Conservation (phyloP, 1,284 basidiomycete species). For the Cryptococcus maquisensis region DNA sequence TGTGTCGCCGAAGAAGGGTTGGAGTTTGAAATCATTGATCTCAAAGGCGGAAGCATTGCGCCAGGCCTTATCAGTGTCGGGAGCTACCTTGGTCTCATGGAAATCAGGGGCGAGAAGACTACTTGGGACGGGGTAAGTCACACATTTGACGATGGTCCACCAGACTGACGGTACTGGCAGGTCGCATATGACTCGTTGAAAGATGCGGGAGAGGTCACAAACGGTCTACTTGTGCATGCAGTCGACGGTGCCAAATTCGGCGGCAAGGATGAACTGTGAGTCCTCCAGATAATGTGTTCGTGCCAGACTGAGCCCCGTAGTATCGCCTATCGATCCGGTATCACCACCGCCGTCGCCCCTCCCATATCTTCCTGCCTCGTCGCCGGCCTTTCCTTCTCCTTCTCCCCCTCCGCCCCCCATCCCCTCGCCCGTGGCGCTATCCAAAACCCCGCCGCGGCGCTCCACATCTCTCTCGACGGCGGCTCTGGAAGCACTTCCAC, state of each 20-base stretch:
- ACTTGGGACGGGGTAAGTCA: constrained; percentile 60
- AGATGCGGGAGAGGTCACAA: constrained; percentile 57
- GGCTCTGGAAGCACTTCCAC: constrained; percentile 58
- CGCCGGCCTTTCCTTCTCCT: constrained; percentile 61
- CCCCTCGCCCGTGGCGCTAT: constrained; percentile 66
- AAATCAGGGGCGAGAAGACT: constrained; percentile 56
- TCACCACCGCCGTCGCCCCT: constrained; percentile 58
- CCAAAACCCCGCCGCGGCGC: constrained; percentile 61
- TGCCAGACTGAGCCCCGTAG: background rate
- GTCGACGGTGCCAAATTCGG: constrained; percentile 69
- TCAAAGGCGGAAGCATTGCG: constrained; percentile 48
- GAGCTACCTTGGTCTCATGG: constrained; percentile 46
- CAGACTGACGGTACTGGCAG: constrained; percentile 8
- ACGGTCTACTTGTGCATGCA: constrained; percentile 59
- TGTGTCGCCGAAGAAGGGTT: constrained; percentile 13
- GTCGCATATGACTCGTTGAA: constrained; percentile 52
- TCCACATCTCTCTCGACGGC: constrained; percentile 63
- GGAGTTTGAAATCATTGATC: constrained; percentile 40
- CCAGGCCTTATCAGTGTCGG: constrained; percentile 50
- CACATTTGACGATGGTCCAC: too few species aligned
- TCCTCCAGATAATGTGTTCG: constrained; percentile 2
- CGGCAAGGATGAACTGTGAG: constrained; percentile 66
- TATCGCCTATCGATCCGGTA: constrained; percentile 52
- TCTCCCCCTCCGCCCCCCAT: constrained; percentile 59
- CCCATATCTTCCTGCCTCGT: constrained; percentile 51